Evolutionary conservation across 2,329 filamentous ascomycete species (phyloP), one percentile per base, ranked within the genome.

Genomic region (Fusarium concolor): DNA sequence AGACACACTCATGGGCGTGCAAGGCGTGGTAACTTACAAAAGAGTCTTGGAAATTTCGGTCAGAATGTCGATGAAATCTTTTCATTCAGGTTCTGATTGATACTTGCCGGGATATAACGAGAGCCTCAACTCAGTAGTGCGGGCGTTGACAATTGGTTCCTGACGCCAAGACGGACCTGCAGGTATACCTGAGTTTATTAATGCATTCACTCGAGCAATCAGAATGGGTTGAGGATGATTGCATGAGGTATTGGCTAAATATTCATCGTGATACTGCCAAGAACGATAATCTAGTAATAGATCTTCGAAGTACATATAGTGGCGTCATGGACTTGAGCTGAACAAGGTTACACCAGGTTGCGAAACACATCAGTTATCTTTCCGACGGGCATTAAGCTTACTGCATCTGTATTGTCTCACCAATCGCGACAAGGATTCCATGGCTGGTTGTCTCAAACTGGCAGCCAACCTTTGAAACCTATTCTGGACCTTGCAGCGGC

Each of bases 221-320:
- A 22, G 26, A 33, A 12, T 24, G 9, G 10, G 14, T 37, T 20
- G 20, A 43, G 37, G 15, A 26, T 12, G 43, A 49, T 35, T 51
- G 53, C 50, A 67, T 57, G 62, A 24, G 24, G 51, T 62, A 49
- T 24, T 26, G 35, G 4, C 18, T 28, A 39, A 49, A 46, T 47
- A 44, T 53, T 56, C 49, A 47, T 29, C 47, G 62, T 45, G 47
- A 38, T 11, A 57, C 46, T 10, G 41, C 35, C n/a, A 35, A 56
- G 15, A 35, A 51, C 41, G 29, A 47, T 44, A 60, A 49, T 46
- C 45, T 42, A 58, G 63, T 61, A 61, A 65, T 50, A 60, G 38
- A 37, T 35, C 24, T 10, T 31, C 35, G 41, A 38, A 41, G 24
- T 38, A 26, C 42, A 51, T 39, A 33, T 18, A 28, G 47, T 47